Base-by-base conservation (phyloP, 2,329 filamentous ascomycete genomes). In the Phyllosticta capitalensis region DNA sequence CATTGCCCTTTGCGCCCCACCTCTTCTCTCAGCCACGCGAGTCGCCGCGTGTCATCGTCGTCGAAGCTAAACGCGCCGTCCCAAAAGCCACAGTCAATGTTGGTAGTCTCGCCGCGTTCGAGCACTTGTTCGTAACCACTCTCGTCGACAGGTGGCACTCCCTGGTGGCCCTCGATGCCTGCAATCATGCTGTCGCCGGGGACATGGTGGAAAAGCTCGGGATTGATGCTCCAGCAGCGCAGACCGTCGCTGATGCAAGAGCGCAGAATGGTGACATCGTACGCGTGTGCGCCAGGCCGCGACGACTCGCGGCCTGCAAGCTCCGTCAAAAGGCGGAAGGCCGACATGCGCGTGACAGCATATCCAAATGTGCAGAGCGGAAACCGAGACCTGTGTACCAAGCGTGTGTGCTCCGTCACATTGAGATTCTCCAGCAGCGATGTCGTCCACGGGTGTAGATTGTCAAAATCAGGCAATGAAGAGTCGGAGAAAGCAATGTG, bases 301-400 rank as follows among this genome's bases (percentile, higher is more conserved):
- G 70, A 64, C 3, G 45, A 49, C 19, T 61, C 51, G 19, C 30
- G 49, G 7, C 26, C 48, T 1, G 75, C 75, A 52, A 76, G 69
- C 30, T 76, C 71, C 53, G 65, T 64, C 26, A 76, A 66, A 1
- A 77, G 65, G 22, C 70, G 71, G 54, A 69, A 64, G 10, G 75
- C 75, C 10, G 73, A 69, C 17, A 66, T 56, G 28, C 75, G 71
- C 0, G 74, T 76, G 7, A 77, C 65, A 14, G 74, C 75, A 62
- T 75, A 77, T 56, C 71, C 75, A 60, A 77, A 77, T 9, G 75
- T 76, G 64, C 75, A 77, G 24, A 77, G 72, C 0, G 75, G 75
- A 49, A 72, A 75, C 26, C 72, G 70, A 53, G 72, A 74, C 22
- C 72, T 70, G 64, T 77, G 74, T 50, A 77, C 65, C 2, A 73